phyloP scores from a whole-genome alignment of 306 rosid species.

The Echinosophora koreensis region DNA sequence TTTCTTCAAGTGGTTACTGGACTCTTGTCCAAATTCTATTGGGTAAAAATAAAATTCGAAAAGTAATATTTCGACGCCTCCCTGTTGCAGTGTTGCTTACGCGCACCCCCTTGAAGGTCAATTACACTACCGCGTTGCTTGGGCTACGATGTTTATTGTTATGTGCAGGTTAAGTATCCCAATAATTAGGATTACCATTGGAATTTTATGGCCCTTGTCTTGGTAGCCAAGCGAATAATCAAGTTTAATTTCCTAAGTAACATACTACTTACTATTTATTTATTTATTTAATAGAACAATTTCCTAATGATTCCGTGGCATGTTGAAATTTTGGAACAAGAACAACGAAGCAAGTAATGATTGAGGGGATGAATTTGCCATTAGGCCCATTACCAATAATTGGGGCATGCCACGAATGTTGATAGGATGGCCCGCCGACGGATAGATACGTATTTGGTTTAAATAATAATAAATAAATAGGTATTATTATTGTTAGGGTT shows the following conservation, averaged over 20 bases:
- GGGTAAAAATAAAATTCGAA: background rate
- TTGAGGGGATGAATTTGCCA: background rate
- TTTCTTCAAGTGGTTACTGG: background rate
- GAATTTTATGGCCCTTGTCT: background rate
- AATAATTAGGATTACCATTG: background rate
- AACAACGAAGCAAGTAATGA: constrained; percentile 2
- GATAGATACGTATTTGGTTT: background rate
- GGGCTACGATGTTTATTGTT: background rate
- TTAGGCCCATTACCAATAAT: constrained; percentile 25
- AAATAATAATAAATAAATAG: background rate
- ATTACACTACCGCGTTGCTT: constrained; percentile 45
- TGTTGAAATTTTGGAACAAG: constrained; percentile 28
- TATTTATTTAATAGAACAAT: background rate
- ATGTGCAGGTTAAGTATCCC: background rate
- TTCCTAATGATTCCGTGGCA: constrained; percentile 16
- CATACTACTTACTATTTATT: no score
- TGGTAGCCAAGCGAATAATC: constrained; percentile 30
- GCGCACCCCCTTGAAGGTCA: constrained; percentile 13
- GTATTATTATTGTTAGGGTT: background rate
- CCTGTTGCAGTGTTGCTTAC: background rate
- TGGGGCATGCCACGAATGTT: constrained; percentile 42
- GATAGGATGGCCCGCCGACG: background rate
- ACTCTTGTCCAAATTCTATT: background rate
- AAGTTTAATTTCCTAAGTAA: no score
- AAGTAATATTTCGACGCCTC: constrained; percentile 4